These are phyloP conservation scores for Sclerotinia nivalis DNA, from an alignment of 2,329 filamentous ascomycete genomes.

Conservation along the genomic window DNA sequence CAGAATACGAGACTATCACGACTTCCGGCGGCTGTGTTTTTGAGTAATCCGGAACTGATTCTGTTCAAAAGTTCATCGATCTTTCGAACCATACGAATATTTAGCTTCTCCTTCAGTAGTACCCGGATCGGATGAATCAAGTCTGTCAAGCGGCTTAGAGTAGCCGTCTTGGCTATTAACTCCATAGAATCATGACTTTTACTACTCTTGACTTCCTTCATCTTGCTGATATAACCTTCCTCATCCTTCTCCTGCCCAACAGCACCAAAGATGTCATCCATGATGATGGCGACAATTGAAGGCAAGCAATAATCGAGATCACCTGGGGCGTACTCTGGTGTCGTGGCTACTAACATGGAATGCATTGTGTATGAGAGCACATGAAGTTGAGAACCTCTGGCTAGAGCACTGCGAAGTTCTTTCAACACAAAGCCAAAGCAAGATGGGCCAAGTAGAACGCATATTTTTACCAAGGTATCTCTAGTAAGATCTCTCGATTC, in stretches of 20 bases:
- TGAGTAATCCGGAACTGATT: constrained; percentile 78
- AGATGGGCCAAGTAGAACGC: constrained; percentile 73
- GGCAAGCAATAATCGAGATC: constrained; percentile 86
- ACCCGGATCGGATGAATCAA: constrained; percentile 77
- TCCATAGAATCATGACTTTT: constrained; percentile 99
- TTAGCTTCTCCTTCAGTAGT: constrained; percentile 80
- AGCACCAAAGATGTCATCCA: constrained; percentile 96
- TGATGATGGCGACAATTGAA: constrained; percentile 78
- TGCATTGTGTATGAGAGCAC: constrained; percentile 95
- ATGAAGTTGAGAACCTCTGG: constrained; percentile 87
- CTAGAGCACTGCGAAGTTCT: constrained; percentile 80
- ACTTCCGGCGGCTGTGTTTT: constrained; percentile 76
- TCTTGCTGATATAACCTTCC: constrained; percentile 89
- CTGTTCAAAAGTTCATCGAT: constrained; percentile 85
- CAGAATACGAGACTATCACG: constrained; percentile 89
- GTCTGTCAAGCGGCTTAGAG: constrained; percentile 69
- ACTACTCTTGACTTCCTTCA: constrained; percentile 97
- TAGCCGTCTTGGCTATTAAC: constrained; percentile 79
- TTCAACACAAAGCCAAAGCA: constrained; percentile 94
- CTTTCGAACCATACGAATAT: constrained; percentile 80
- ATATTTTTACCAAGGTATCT: constrained; percentile 83
- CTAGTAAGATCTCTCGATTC: constrained; percentile 89
- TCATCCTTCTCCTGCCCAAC: constrained; percentile 96
- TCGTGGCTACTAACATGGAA: constrained; percentile 76
- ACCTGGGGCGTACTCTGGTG: constrained; percentile 73